Base-by-base conservation (phyloP, 2,329 filamentous ascomycete genomes). In the Penicillium digitatum region DNA sequence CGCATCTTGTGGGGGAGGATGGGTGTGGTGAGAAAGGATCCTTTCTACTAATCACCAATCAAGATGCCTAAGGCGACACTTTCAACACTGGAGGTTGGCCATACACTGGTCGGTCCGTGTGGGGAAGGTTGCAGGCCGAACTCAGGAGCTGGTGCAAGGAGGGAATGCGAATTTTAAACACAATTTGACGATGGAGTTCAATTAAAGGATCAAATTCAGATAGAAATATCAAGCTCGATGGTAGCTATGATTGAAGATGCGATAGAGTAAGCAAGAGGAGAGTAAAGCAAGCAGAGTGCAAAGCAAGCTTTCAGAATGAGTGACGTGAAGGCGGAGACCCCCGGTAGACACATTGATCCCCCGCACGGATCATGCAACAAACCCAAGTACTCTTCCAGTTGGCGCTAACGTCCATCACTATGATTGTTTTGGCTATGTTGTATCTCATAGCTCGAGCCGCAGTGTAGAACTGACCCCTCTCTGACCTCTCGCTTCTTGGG, bases 1-100 rank as follows among this genome's bases (percentile, higher is more conserved):
- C 70, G 69, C 72, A 74, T 74, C 22, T 43, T 59, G 22, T 7
- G 8, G 29, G 24, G 12, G 40, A 50, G 10, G 29, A 29, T 27
- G 14, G 34, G 16, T 14, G 14, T 29, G 12, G n/a, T 12, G 12
- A 14, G n/a, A 9, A 16, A 34, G 2, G 9, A 7, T 8, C 14
- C 18, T 37, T 5, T 20, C 12, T 45, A 37, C 9, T 32, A 22
- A 12, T 14, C n/a, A 43, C 16, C 22, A 51, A 26, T 26, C 14
- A 32, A 18, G n/a, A 43, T 32, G 26, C 8, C 47, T 26, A 29
- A 10, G 9, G 32, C 10, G 27, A 37, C 35, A 29, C 38, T 52
- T 45, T 45, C 42, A 55, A 22, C 34, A 52, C 22, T 26, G 27
- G 26, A 52, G 11, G n/a, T 46, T 38, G 46, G 55, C 59, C 46